Evolutionary conservation across 2,329 filamentous ascomycete genomes (phyloP).

Genomic region (Xylaria sp.): DNA sequence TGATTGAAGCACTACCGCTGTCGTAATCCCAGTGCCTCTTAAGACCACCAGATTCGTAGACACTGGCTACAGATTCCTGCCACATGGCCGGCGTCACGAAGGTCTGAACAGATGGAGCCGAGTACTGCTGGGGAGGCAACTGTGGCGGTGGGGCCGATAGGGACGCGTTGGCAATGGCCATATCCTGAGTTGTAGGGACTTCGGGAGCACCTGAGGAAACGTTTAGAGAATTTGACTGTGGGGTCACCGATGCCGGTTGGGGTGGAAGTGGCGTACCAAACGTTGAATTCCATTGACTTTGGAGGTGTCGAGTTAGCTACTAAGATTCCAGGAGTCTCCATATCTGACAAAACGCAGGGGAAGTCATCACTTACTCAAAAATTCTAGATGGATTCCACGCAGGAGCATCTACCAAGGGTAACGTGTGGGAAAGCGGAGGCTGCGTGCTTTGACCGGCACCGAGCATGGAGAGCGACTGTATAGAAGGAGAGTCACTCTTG

Average conservation of each 20-base stretch:
- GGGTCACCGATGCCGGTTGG: constrained; percentile 55
- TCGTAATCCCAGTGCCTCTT: constrained; percentile 72
- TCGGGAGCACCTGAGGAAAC: constrained; percentile 65
- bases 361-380: constrained; percentile 78
- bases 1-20: constrained; percentile 45
- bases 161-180: constrained; percentile 60
- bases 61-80: constrained; percentile 76
- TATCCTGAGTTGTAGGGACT: constrained; percentile 64
- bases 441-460: constrained; percentile 66
- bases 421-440: constrained; percentile 62
- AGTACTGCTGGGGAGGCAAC: constrained; percentile 63
- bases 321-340: background rate
- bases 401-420: constrained; percentile 71
- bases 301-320: constrained; percentile 43
- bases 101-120: constrained; percentile 63
- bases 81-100: constrained; percentile 79
- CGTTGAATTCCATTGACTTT: constrained; percentile 92
- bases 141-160: constrained; percentile 59
- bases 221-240: constrained; percentile 64
- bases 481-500: constrained; percentile 80
- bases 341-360: background rate
- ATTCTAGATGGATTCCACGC: constrained; percentile 88
- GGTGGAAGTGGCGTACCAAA: constrained; percentile 77
- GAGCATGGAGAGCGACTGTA: constrained; percentile 79
- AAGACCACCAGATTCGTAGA: constrained; percentile 70